phyloP scores from a whole-genome alignment of 352 stramenopile genomes.

The Pythium chondricola region DNA sequence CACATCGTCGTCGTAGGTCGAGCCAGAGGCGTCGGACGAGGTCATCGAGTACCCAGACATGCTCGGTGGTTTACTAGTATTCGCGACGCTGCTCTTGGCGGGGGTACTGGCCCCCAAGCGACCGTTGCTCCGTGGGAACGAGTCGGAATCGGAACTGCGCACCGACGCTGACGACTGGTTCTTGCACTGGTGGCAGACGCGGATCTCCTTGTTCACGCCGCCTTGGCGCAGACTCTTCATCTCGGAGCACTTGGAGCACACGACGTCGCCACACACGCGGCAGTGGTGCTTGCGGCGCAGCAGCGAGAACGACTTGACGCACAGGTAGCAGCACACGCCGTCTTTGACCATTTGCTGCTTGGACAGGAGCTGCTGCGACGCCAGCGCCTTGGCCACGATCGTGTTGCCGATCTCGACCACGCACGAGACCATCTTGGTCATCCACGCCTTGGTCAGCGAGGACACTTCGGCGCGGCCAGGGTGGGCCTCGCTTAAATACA shows the following conservation, averaged over 20 bases:
- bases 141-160: constrained; percentile 53
- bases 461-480: constrained; percentile 60
- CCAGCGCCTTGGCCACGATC: constrained; percentile 58
- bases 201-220: constrained; percentile 62
- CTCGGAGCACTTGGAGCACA: constrained; percentile 81
- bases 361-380: constrained; percentile 50
- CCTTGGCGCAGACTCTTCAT: constrained; percentile 67
- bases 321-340: constrained; percentile 64
- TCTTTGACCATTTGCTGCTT: constrained; percentile 81
- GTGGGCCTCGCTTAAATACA: constrained; percentile 75
- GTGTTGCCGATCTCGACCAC: constrained; percentile 57
- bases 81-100: constrained; percentile 2
- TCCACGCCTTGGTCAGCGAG: constrained; percentile 69
- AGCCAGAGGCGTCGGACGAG: constrained; percentile 42
- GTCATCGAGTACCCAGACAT: constrained; percentile 39
- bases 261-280: constrained; percentile 75
- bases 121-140: constrained; percentile 20
- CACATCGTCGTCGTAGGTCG: constrained; percentile 39
- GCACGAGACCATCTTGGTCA: constrained; percentile 79
- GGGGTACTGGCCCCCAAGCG: no score
- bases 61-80: constrained; percentile 37
- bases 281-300: constrained; percentile 84
- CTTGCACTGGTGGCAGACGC: constrained; percentile 66
- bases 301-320: constrained; percentile 64
- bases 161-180: constrained; percentile 52